Conservation (phyloP, 2,329 filamentous ascomycete species). For the Aspergillus chevalieri region DNA sequence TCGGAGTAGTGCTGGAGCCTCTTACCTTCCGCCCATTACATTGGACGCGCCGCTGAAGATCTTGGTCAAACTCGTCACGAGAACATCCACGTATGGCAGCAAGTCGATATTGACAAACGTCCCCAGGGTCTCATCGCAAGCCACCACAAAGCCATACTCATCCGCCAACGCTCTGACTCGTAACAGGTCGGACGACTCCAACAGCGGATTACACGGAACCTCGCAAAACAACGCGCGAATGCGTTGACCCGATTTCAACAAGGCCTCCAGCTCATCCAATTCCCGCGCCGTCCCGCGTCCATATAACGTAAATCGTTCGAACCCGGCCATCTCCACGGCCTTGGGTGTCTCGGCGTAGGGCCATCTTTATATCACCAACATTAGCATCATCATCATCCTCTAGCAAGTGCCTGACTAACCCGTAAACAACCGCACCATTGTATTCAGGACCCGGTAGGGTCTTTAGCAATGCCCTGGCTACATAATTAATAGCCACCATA, state of each 20-base stretch:
- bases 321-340: neutral
- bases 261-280: conserved; percentile 10
- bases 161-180: conserved; percentile 39
- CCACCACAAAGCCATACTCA: conserved; percentile 25
- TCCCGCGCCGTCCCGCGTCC: conserved; percentile 7
- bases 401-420: neutral
- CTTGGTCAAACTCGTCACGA: conserved; percentile 54
- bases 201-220: conserved; percentile 45
- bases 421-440: conserved; percentile 5
- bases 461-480: conserved; percentile 1
- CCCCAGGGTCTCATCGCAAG: conserved; percentile 36
- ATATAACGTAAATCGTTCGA: conserved; percentile 3
- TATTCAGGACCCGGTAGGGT: neutral
- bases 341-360: conserved; percentile 3
- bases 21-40: conserved; percentile 40
- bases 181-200: conserved; percentile 38
- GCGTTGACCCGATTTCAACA: conserved; percentile 4
- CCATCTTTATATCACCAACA: conserved; percentile 1
- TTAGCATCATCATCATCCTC: neutral
- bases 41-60: conserved; percentile 54
- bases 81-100: conserved; percentile 42
- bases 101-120: conserved; percentile 41
- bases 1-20: neutral
- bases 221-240: conserved; percentile 44
- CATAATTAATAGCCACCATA: conserved; percentile 4